These are phyloP conservation scores for Penicillium oxalicum DNA, from an alignment of 2,329 filamentous ascomycete species.

Conservation along the genomic window DNA sequence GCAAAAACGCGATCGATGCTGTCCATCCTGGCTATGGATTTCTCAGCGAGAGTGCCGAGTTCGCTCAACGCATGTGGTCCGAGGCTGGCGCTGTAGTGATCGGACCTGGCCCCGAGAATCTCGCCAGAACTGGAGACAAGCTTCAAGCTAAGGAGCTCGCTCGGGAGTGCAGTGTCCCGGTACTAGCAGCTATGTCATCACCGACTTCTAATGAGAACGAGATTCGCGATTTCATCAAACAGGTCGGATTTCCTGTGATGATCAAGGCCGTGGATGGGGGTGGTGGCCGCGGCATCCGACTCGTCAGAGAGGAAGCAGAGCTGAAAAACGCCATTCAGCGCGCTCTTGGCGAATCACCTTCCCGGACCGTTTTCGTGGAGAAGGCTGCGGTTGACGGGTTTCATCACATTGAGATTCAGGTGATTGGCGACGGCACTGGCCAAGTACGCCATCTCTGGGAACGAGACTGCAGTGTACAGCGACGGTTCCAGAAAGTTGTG, in stretches of 20 bases:
- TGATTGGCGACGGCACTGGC: constrained; percentile 52
- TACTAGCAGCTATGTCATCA: constrained; percentile 44
- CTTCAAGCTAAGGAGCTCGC: constrained; percentile 49
- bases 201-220: constrained; percentile 41
- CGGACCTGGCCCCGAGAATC: constrained; percentile 53
- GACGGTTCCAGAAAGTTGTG: constrained; percentile 57
- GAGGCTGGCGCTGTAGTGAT: constrained; percentile 47
- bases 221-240: constrained; percentile 53
- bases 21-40: constrained; percentile 61
- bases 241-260: constrained; percentile 52
- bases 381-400: constrained; percentile 59
- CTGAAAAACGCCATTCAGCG: constrained; percentile 45
- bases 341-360: constrained; percentile 55
- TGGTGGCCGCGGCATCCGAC: constrained; percentile 55
- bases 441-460: constrained; percentile 54
- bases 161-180: constrained; percentile 47
- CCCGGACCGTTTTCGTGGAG: constrained; percentile 53
- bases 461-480: constrained; percentile 55
- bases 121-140: constrained; percentile 54
- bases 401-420: constrained; percentile 57
- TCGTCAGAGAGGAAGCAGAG: constrained; percentile 43
- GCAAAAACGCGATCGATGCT: constrained; percentile 49
- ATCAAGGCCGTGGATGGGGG: constrained; percentile 61
- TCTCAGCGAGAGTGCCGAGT: constrained; percentile 50
- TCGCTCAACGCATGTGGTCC: constrained; percentile 46